A percentile compares a stretch with the other conserved stretches of the same genome.
phyloP scores from a whole-genome alignment of 2,329 filamentous ascomycete species.

The Diaporthe sp. region DNA sequence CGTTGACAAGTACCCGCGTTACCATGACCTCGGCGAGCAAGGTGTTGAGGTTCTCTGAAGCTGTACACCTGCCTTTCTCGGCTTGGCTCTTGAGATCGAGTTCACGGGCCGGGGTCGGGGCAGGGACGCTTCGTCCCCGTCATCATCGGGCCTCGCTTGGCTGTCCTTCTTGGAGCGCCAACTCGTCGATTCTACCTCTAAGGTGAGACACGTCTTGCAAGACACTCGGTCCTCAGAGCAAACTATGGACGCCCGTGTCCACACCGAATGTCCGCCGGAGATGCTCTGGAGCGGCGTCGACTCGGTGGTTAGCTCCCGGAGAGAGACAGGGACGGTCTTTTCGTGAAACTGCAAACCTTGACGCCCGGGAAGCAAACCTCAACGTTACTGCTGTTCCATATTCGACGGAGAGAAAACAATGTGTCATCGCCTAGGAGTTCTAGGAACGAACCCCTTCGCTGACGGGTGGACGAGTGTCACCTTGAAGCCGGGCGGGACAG shows the following conservation, averaged over 20 bases:
- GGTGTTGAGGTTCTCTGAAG: neutral
- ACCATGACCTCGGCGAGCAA: neutral
- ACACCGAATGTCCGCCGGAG: neutral
- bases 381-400: too few species aligned
- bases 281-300: neutral
- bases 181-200: neutral
- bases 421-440: neutral
- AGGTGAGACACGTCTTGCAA: neutral
- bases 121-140: too few species aligned
- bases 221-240: neutral
- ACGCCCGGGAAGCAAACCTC: neutral
- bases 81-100: neutral
- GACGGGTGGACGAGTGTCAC: neutral
- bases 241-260: neutral
- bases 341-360: neutral
- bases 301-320: neutral
- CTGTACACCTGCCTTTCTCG: neutral
- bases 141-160: neutral
- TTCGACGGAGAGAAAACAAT: neutral
- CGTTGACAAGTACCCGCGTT: neutral
- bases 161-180: neutral
- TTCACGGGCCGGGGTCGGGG: neutral
- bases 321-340: neutral
- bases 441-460: neutral
- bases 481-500: neutral